Base-by-base conservation (phyloP, 192 early-diverging fungal species). In the Ambispora gerdemannii region DNA sequence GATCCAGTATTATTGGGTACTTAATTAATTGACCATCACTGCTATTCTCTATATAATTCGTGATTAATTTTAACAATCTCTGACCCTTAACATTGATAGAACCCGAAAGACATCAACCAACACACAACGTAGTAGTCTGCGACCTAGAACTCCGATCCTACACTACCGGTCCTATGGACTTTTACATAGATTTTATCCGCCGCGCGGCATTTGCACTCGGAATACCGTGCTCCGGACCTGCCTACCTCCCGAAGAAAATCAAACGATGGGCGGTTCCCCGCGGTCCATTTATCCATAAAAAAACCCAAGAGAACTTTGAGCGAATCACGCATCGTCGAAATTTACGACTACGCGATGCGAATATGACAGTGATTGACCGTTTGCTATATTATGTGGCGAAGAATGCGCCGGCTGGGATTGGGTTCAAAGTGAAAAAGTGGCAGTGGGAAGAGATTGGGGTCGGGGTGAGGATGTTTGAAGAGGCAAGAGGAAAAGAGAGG, bases 271-370 rank as follows among this genome's bases (percentile, higher is more conserved):
- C 91, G 20, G 91, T 97, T 36, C 86, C 90, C 49, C 89, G 89
- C 66, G 95, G 93, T 25, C 95, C 97, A 15, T 99, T 99, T 78
- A 88, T 95, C 25, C 89, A 97, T 83, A 97, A 94, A 75, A 95
- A 96, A 79, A 85, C 91, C 28, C 94, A 96, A 82, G 95, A 99
- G 77, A 89, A 93, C 17, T 99, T 99, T 85, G 95, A 97, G 81
- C 84, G 92, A 56, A 89, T 90, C 78, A 95, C 92, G 58, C 87
- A 93, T 76, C 87, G 89, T 78, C 84, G 94, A 27, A 71, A 89
- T 30, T 73, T 99, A 67, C 88, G 92, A 50, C 83, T 96, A 25
- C 86, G 88, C 59, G 93, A 96, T 72, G 78, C 89, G 24, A 81
- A 92, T 60, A 82, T 81, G 10, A 89, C 91, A 53, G 87, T 85